These are phyloP conservation scores for Coffea humblotiana DNA, from an alignment of 305 asterid species.

Conservation along the genomic window DNA sequence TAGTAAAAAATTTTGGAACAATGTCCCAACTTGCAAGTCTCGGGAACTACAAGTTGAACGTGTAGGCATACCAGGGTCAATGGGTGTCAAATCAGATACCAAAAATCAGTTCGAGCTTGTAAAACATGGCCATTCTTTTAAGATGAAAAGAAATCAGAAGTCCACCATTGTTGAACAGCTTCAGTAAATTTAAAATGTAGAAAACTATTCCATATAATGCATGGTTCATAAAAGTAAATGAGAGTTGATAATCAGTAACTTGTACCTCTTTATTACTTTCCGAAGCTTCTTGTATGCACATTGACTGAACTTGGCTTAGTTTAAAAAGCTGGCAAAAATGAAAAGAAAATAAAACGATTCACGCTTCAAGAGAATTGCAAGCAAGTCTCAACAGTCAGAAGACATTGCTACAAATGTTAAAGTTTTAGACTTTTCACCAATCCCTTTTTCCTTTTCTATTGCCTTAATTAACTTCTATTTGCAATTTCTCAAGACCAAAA, in stretches of 20 bases:
- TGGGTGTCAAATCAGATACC: not conserved
- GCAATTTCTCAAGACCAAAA: not conserved
- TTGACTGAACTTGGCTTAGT: slow-evolving; percentile 64
- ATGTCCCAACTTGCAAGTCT: not conserved
- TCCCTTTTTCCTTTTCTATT: not conserved
- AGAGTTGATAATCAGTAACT: not conserved
- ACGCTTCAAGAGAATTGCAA: not conserved
- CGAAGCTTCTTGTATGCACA: slow-evolving; percentile 69
- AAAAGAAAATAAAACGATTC: slow-evolving; percentile 3
- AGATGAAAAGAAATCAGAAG: not conserved
- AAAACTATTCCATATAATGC: not conserved
- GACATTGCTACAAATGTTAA: not conserved
- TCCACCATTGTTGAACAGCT: not conserved
- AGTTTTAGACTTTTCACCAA: not conserved
- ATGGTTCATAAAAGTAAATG: not conserved
- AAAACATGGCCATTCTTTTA: not conserved
- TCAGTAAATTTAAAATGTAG: not conserved
- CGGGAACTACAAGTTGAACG: not conserved
- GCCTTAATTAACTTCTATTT: not conserved
- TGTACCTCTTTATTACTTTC: slow-evolving; percentile 75
- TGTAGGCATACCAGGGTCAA: not conserved
- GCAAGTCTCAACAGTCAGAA: not conserved
- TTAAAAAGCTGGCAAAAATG: slow-evolving; percentile 63
- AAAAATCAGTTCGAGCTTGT: not conserved
- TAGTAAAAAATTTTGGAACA: not conserved